Conservation (phyloP, 2,329 filamentous ascomycete species). For the Nigrograna mackinnonii region DNA sequence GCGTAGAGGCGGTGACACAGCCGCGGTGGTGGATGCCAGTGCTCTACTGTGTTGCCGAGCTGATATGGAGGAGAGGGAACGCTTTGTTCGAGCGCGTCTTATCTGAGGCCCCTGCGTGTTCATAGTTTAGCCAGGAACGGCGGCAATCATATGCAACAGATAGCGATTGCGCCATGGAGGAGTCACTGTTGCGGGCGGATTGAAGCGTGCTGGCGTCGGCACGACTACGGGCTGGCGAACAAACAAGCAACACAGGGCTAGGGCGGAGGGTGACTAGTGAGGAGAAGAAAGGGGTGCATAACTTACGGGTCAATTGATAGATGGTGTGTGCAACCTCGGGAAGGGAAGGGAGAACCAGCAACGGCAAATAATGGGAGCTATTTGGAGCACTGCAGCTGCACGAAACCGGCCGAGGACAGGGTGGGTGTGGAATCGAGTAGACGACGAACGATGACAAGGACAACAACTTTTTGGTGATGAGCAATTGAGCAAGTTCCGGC, state of each 20-base stretch:
- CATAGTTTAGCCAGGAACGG: constrained; percentile 39
- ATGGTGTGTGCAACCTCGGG: neutral
- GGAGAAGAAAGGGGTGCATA: neutral
- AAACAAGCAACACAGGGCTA: too few species aligned
- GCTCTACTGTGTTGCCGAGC: constrained; percentile 37
- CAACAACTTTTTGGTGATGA: too few species aligned
- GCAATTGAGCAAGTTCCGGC: too few species aligned
- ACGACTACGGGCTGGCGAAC: too few species aligned
- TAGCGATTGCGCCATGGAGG: too few species aligned
- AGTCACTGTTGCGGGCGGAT: too few species aligned
- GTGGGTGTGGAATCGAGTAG: constrained; percentile 3
- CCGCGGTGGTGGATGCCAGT: constrained; percentile 18
- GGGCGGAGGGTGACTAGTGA: too few species aligned
- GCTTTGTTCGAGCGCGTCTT: constrained; percentile 40
- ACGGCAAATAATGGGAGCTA: constrained; percentile 8
- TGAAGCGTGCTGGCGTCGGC: too few species aligned
- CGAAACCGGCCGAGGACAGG: constrained; percentile 3
- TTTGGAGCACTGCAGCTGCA: constrained; percentile 12
- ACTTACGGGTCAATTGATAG: neutral
- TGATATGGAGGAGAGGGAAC: constrained; percentile 39
- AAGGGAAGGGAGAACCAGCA: constrained; percentile 5
- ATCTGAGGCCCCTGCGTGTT: constrained; percentile 35
- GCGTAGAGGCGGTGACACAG: constrained; percentile 43
- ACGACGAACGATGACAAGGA: constrained; percentile 14
- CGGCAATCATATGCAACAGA: constrained; percentile 8